A percentile compares a stretch with the other conserved stretches of the same genome.
Conservation (phyloP, 2,329 filamentous ascomycete species). For the Aspergillus puulaauensis region DNA sequence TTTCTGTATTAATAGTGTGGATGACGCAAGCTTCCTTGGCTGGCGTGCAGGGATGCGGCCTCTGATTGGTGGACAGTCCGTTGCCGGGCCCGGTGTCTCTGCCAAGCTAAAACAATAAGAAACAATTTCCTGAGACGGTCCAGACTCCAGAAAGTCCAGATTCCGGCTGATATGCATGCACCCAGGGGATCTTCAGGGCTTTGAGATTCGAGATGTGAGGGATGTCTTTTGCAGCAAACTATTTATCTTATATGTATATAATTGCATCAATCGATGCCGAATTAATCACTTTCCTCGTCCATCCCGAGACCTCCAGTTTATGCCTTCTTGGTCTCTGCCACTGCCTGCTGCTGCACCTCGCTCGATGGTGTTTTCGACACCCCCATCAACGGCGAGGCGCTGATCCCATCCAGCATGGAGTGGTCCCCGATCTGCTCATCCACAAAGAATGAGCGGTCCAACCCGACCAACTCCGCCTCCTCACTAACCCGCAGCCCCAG, state of each 20-base stretch:
- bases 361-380: constrained; percentile 15
- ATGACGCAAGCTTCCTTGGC: constrained; percentile 23
- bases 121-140: not conserved
- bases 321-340: constrained; percentile 4
- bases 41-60: not conserved
- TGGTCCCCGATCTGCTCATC: constrained; percentile 59
- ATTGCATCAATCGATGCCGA: not conserved
- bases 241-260: not conserved
- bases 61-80: constrained; percentile 15
- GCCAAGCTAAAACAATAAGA: constrained; percentile 1
- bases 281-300: not conserved
- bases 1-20: constrained; percentile 9
- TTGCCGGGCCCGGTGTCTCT: not conserved
- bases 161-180: not conserved
- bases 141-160: not conserved
- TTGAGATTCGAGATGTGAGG: not conserved
- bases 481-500: constrained; percentile 56
- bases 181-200: constrained; percentile 1
- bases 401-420: constrained; percentile 33
- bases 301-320: not conserved
- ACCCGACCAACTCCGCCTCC: constrained; percentile 55
- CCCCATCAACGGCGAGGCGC: constrained; percentile 12
- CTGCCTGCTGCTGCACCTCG: constrained; percentile 11
- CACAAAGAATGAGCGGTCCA: constrained; percentile 57
- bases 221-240: not conserved